These are phyloP conservation scores for Plasmodium inui DNA, from an alignment of 169 alveolate species.

Conservation along the genomic window DNA sequence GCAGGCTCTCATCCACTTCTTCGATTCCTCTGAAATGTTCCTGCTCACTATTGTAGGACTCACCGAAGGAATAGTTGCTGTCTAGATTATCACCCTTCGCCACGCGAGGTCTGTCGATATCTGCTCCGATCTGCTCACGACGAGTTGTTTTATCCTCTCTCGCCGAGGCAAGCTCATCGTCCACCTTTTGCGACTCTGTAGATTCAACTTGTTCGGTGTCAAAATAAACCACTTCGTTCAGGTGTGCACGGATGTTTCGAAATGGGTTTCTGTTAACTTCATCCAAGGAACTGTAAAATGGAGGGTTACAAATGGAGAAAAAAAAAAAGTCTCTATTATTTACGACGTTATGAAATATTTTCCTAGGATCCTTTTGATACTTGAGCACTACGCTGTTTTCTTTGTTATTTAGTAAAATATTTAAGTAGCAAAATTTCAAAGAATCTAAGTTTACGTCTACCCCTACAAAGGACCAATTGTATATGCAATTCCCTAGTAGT, in stretches of 20 bases:
- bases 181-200: background rate
- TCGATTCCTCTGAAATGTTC: conserved; percentile 7
- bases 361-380: conserved; percentile 58
- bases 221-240: conserved; percentile 56
- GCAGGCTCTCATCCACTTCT: background rate
- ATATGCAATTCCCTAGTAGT: conserved; percentile 78
- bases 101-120: background rate
- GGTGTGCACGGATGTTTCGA: conserved; percentile 31
- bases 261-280: conserved; percentile 64
- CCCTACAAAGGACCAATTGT: conserved; percentile 83
- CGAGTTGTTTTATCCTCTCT: background rate
- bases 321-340: conserved; percentile 44
- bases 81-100: background rate
- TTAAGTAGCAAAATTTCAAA: conserved; percentile 28
- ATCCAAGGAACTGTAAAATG: conserved; percentile 37
- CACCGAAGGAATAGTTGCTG: background rate
- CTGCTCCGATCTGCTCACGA: background rate
- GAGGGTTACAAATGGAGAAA: conserved; percentile 70
- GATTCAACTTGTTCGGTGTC: background rate
- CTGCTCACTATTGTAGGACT: background rate
- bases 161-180: background rate
- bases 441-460: conserved; percentile 54
- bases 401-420: conserved; percentile 37
- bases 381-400: conserved; percentile 54
- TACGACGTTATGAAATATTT: conserved; percentile 39